These are phyloP conservation scores for Heritiera littoralis DNA, from an alignment of 345 rosid genomes.

Conservation along the genomic window DNA sequence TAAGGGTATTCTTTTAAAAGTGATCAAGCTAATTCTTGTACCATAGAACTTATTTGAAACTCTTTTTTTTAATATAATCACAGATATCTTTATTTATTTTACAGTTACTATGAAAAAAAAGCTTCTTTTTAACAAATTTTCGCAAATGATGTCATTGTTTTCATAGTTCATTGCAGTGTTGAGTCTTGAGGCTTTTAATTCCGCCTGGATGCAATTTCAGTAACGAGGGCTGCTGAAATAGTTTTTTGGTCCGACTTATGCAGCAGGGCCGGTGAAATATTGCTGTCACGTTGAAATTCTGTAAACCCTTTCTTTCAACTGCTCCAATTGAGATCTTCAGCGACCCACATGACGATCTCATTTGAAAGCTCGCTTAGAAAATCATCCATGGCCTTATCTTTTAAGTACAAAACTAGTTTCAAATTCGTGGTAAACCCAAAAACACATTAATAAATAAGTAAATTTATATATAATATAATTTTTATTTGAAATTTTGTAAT, in stretches of 20 bases:
- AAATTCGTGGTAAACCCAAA: too few species aligned
- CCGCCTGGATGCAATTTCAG: neutral
- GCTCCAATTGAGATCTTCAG: neutral
- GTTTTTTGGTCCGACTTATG: too few species aligned
- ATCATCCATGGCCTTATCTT: neutral
- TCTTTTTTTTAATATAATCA: neutral
- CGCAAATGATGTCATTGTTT: neutral
- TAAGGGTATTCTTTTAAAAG: too few species aligned
- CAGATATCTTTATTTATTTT: too few species aligned
- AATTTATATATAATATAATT: too few species aligned
- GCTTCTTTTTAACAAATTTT: neutral
- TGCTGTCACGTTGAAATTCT: neutral
- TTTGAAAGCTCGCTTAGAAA: neutral
- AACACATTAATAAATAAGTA: too few species aligned
- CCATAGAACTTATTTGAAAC: neutral
- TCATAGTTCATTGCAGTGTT: neutral
- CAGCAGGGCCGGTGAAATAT: neutral
- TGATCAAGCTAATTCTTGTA: slow-evolving; percentile 3
- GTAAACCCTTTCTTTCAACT: neutral
- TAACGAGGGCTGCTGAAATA: neutral
- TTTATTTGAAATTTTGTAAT: too few species aligned
- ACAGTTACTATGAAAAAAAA: neutral
- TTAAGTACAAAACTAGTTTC: neutral
- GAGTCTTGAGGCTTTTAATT: neutral
- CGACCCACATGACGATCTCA: neutral